Base-by-base conservation (phyloP, 2,329 filamentous ascomycete species). In the Lecanosticta acicola region DNA sequence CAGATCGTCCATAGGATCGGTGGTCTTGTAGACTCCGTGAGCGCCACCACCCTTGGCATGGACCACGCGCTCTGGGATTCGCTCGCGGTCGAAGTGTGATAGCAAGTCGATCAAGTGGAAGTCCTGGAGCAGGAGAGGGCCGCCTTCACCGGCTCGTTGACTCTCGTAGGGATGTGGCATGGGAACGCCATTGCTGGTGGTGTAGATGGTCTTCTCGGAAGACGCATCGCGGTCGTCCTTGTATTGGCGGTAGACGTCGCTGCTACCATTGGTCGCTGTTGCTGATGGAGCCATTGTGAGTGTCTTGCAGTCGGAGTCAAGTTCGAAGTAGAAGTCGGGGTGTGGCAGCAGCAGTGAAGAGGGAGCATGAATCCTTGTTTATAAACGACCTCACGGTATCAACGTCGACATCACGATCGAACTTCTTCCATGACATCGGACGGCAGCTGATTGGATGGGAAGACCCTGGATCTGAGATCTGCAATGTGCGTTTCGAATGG, bases 151-250 rank as follows among this genome's bases (percentile, higher is more conserved):
- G 3, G 68, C 73, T 20, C 77, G 67, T 63, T 81, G 77, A 0
- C 71, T 59, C 56, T 78, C 77, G 55, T 81, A 80, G 1, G 77
- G 76, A 53, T 81, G 77, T 7, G 78, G 69, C 54, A 78, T 71
- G 1, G 78, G 77, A 1, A 69, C 71, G 45, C 76, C 76, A 61
- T 79, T 81, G 64, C 71, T 74, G 35, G 77, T 76, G 21, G 74
- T 69, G 62, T 83, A 83, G 11, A 76, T 49, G 11, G 69, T 68
- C 40, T 74, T 66, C 47, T 72, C 59, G 2, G 68, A 65, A 7
- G 63, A 60, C 10, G 71, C 61, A 35, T 71, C 66, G 40, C 70
- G 66, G 54, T 75, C 72, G 26, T 71, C 70, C 40, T 59, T 59
- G 54, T 74, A 74, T 54, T 68, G 63, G 46, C 67, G 64, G 57